Evolutionary conservation across 768 basidiomycete species (phyloP), one percentile per base, ranked within the genome.

Genomic region (Paxillus ammoniavirescens): DNA sequence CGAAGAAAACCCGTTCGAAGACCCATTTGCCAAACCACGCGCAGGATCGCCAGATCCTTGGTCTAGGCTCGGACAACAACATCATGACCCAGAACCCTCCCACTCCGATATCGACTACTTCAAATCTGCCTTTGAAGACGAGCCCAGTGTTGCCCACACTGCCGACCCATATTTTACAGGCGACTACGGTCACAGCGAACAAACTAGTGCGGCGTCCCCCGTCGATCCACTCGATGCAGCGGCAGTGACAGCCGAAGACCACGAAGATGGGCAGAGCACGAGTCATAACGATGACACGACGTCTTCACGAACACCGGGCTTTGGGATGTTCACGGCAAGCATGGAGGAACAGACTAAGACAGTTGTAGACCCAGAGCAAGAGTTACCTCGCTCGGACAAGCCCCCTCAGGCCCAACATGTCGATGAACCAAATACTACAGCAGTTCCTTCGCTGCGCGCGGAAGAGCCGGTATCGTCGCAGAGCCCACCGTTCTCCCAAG

Each of bases 1-100:
- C n/a, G 86, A 88, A 65, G 78, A 82, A 52, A 90, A 91, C 61
- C 89, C 89, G 0, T 91, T 91, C 55, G 82, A 82, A 37, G 82
- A 87, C 65, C 85, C 86, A 5, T 89, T 89, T 60, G 73, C 78
- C n/a, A 79, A 80, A 53, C 79, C 64, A 28, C 66, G 87, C 41
- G 83, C 87, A 18, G 65, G 70, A 58, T 89, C 88, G 17, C 85
- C 87, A 41, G 89, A 91, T 67, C 89, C 89, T 59, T 91, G 89
- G 89, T 74, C 85, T 4, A 80, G 78, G 53, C 84, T 82, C 37
- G 83, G 77, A 56, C 75, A 75, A 56, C 75, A 75, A 41, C 58
- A 57, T 56, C 69, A 55, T 6, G 55, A 48, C 26, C 35, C 58
- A n/a, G 35, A 58, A 0, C 43, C 59, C 23, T 54, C 68, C 28